phyloP scores from a whole-genome alignment of 768 basidiomycete species.

The Cyclocybe aegerita region DNA sequence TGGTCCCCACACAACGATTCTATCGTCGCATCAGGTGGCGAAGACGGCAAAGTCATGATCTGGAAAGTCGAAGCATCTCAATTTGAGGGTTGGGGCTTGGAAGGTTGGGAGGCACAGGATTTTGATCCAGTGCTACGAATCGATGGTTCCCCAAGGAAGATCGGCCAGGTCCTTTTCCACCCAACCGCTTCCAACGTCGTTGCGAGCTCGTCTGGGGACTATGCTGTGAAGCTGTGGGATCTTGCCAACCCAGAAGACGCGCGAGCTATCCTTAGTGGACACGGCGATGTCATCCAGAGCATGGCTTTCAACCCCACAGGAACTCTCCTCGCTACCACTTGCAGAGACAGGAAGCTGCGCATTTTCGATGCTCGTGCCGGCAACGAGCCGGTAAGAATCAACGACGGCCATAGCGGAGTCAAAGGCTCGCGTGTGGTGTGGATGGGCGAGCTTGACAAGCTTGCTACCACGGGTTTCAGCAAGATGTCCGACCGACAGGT shows the following conservation, averaged over 20 bases:
- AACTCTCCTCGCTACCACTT: conserved; percentile 83
- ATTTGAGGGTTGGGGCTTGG: conserved; percentile 86
- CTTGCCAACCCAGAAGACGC: conserved; percentile 71
- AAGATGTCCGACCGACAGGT: conserved; percentile 96
- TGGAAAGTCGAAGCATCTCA: conserved; percentile 73
- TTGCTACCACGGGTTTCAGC: conserved; percentile 96
- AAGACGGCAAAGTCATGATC: conserved; percentile 91
- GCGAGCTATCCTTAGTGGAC: conserved; percentile 62
- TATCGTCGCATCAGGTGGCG: conserved; percentile 87
- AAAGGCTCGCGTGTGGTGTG: conserved; percentile 88
- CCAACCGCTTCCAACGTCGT: conserved; percentile 87
- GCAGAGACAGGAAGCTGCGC: conserved; percentile 88
- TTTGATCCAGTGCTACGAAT: conserved; percentile 83
- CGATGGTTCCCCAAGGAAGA: conserved; percentile 80
- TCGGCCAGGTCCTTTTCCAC: conserved; percentile 94
- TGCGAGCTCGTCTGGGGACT: conserved; percentile 78
- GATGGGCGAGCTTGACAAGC: conserved; percentile 86
- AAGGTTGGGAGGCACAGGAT: conserved; percentile 80
- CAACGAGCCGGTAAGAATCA: conserved; percentile 74
- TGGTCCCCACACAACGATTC: conserved; percentile 95
- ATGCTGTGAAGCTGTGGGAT: conserved; percentile 91
- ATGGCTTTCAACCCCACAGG: conserved; percentile 82
- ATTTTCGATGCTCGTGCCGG: conserved; percentile 89
- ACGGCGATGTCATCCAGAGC: conserved; percentile 87
- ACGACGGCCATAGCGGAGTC: conserved; percentile 90